Evolutionary conservation across 805 yeast genomes (phyloP), one percentile per base, ranked within the genome.

Genomic region (Metschnikowia noctiluminum): DNA sequence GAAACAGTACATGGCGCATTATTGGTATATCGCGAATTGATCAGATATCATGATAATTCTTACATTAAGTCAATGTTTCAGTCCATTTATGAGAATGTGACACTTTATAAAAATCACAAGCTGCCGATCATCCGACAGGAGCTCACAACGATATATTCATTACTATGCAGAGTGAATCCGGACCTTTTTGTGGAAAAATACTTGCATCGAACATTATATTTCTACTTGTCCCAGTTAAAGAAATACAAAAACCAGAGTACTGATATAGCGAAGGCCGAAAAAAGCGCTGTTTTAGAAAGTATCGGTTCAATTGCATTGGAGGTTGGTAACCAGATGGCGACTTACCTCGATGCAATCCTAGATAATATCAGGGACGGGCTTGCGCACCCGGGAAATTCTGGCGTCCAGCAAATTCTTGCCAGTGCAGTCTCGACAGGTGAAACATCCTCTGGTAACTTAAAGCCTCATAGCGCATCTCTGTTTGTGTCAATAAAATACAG

Each of bases 1-100:
- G 97, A 90, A 52, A 74, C 85, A 2, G 78, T 89, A n/a, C 98
- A 92, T 64, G 97, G 96, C 0, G 81, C 96, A 0, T 69, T 92
- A 21, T 70, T 92, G 36, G 94, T 88, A 0, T 90, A 83, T 62
- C 76, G 94, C 31, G 97, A 89, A 63, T 71, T 92, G 14, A 77
- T 91, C 12, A 70, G 77, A 42, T 72, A 71, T 45, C 78, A 83
- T 53, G 86, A 87, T 14, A 94, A 94, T 26, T 77, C 84, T 51
- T 84, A 86, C 56, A 73, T 92, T 62, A 79, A 79, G 44, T 79
- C 84, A 8, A 85, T 81, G 62, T 85, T 87, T 58, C 88, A 85
- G 50, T 85, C 82, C 38, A 83, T 90, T 15, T 89, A 87, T 64
- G 91, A 87, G 54, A 81, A 84, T 12, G 77, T 90, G 9, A 77